Evolutionary conservation across 305 asterid genomes (phyloP), one percentile per base, ranked within the genome.

Genomic region (Withania somnifera): DNA sequence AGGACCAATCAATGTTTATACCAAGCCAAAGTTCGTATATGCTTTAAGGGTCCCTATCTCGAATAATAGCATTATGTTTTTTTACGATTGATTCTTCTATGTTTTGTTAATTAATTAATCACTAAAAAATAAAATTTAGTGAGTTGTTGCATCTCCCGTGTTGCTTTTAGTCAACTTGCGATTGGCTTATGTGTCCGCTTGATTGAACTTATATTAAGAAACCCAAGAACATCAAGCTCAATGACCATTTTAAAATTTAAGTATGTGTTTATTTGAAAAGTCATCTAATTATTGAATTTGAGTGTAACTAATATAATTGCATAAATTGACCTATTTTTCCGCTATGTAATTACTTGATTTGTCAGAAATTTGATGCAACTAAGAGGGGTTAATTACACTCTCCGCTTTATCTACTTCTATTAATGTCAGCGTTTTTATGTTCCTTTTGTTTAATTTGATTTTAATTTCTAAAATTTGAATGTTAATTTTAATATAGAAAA

Each of bases 1-100:
- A 52, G 89, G 86, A 36, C 91, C 84, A 77, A 58, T 14, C 80
- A 75, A 54, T 73, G 7, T 13, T 79, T 52, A 67, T 60, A 79
- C 80, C 38, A 81, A 80, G 60, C 85, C 86, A 81, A 88, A 90
- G 89, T 86, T 52, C 81, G 82, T 66, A 82, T 81, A 83, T 82
- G 85, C 85, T 80, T 82, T n/a, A 52, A 50, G 30, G 77, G 90
- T 90, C 90, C 6, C 67, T 47, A 42, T 88, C 90, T 7, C 14
- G 11, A 22, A n/a, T 50, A 69, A 61, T 60, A 52, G 7, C 10
- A 22, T 57, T 54, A 54, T 20, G 1, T 9, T 8, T n/a, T 32
- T 32, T 69, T 78, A 69, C 54, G 71, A 78, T 51, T 83, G 60
- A 76, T 63, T 45, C 67, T 52, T 78, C 57, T 78, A 76, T 56